Percentiles rank a stretch among this genome's conserved stretches.
Evolutionary conservation across 2,329 filamentous ascomycete genomes (phyloP).

Genomic region (Furcasterigmium furcatum): DNA sequence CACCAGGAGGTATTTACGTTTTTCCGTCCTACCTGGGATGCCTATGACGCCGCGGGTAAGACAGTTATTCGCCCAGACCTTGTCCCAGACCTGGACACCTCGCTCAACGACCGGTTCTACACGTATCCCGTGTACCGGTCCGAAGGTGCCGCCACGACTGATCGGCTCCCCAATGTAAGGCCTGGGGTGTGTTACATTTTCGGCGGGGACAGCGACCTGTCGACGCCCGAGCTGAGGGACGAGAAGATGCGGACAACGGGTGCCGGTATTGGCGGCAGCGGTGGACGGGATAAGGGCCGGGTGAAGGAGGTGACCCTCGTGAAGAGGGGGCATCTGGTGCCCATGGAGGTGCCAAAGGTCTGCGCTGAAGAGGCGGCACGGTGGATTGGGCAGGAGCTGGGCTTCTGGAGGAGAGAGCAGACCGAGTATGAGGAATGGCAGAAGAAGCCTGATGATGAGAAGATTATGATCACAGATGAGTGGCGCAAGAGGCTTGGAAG

Average conservation of each 20-base stretch:
- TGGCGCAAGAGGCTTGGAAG: constrained; percentile 51
- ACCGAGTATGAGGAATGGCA: constrained; percentile 54
- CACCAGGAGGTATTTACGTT: constrained; percentile 87
- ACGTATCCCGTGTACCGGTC: constrained; percentile 63
- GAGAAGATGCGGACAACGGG: constrained; percentile 63
- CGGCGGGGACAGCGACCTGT: constrained; percentile 57
- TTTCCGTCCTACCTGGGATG: constrained; percentile 56
- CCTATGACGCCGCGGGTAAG: constrained; percentile 32
- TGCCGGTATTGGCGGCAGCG: constrained; percentile 62
- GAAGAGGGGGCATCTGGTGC: constrained; percentile 72
- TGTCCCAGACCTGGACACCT: constrained; percentile 42
- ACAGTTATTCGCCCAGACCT: constrained; percentile 33
- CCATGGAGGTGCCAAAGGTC: constrained; percentile 71
- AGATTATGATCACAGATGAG: constrained; percentile 52
- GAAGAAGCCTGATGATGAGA: constrained; percentile 44
- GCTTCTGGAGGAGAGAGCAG: constrained; percentile 55
- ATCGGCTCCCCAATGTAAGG: constrained; percentile 55
- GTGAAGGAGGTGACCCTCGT: constrained; percentile 65
- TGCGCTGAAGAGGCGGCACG: constrained; percentile 59
- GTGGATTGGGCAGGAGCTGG: constrained; percentile 57
- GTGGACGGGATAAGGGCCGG: constrained; percentile 59
- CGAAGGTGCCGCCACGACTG: constrained; percentile 56
- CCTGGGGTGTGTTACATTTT: constrained; percentile 69
- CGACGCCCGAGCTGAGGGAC: constrained; percentile 42
- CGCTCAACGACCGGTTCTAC: constrained; percentile 27